Percentiles rank a stretch among this genome's conserved stretches.
phyloP scores from a whole-genome alignment of 2,329 filamentous ascomycete species.

The Stagonosporopsis tanaceti region DNA sequence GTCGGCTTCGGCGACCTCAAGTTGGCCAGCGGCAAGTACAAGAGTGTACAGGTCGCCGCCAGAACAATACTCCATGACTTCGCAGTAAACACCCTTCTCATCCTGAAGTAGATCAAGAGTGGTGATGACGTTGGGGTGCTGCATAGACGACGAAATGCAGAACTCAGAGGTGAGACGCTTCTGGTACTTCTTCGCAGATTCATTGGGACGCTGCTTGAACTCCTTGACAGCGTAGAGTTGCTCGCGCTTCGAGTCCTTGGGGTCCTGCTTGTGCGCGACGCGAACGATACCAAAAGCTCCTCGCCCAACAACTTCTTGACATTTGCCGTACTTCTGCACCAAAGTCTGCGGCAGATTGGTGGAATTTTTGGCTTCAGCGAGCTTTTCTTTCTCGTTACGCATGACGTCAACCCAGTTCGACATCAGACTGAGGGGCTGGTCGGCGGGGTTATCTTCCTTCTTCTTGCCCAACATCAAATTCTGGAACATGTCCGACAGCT shows the following conservation, averaged over 20 bases:
- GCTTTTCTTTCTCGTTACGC: constrained; percentile 82
- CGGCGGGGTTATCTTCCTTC: constrained; percentile 72
- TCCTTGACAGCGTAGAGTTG: constrained; percentile 98
- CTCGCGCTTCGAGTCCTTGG: constrained; percentile 77
- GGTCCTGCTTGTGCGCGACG: constrained; percentile 94
- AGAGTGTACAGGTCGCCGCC: constrained; percentile 96
- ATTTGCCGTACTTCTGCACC: constrained; percentile 97
- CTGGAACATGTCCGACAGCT: constrained; percentile 90
- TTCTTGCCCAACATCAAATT: constrained; percentile 82
- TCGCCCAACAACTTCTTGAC: constrained; percentile 93
- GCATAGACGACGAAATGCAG: constrained; percentile 95
- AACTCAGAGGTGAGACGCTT: constrained; percentile 97
- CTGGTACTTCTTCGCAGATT: constrained; percentile 97
- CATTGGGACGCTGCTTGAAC: constrained; percentile 91
- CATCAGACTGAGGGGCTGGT: constrained; percentile 89
- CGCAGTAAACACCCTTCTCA: constrained; percentile 95
- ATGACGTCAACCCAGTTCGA: constrained; percentile 96
- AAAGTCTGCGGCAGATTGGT: constrained; percentile 80
- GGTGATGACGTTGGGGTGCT: constrained; percentile 97
- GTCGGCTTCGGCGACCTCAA: constrained; percentile 91
- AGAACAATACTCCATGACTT: constrained; percentile 99
- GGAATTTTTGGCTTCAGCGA: constrained; percentile 77
- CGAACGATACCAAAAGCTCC: constrained; percentile 97
- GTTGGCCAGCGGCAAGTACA: constrained; percentile 87
- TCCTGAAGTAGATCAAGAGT: constrained; percentile 95